Evolutionary conservation across 2,329 filamentous ascomycete species (phyloP), one percentile per base, ranked within the genome.

Genomic region (Aureobasidium pullulans): DNA sequence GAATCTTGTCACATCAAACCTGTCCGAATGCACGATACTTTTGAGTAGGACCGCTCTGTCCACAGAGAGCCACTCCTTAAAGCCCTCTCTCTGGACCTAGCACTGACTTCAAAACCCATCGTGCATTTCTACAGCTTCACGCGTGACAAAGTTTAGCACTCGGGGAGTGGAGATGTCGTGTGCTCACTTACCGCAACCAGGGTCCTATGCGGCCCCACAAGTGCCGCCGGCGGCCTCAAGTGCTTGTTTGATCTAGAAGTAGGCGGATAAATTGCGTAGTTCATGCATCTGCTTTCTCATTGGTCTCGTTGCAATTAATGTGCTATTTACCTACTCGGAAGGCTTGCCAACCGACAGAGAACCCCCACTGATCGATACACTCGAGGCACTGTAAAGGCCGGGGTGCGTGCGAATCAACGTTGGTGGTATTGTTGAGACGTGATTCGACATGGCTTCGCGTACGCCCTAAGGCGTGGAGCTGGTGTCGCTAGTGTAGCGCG

Each of bases 261-360:
- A 56, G 52, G 52, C 52, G 40, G 40, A 8, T 54, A 29, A 19
- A 56, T 44, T 46, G 31, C 40, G 52, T 46, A 28, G 39, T 56
- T 56, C 52, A 56, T 56, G 52, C 40, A 36, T 44, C 31, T 13
- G 15, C 10, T 23, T 56, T 46, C 19, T 56, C 52, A 56, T 56
- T 56, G 52, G 52, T 56, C 52, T 56, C 52, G 52, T 56, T 8
- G 52, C 32, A 56, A 56, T 44, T 46, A 44, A 46, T 37, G 19
- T 56, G 40, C 52, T 56, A 56, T 46, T 40, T 56, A 56, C 29
- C 52, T 2, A 23, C 3, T 23, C 52, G 29, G 32, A 11, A 29
- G 37, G 31, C 16, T 44, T 31, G 52, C 50, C 29, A 54, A 54
- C 31, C 39, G 19, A 32, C 11, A 34, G 9, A 53, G 3, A 15